phyloP scores from a whole-genome alignment of 2,329 filamentous ascomycete species.

The Gnomoniopsis sp. region DNA sequence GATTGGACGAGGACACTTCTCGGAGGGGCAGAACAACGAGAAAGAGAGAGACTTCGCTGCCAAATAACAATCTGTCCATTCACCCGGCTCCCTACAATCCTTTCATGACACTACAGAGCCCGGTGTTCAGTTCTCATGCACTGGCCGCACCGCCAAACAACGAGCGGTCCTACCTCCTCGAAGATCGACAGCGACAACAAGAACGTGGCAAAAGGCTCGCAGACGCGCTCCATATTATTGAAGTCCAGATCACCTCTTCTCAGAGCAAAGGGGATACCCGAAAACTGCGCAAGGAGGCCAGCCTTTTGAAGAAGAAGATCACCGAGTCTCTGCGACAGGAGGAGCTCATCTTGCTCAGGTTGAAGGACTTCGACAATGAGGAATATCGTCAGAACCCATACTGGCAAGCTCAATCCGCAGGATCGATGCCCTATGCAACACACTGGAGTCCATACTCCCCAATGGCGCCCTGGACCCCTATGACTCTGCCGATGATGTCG shows the following conservation, averaged over 20 bases:
- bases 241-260: constrained; percentile 24
- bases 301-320: constrained; percentile 40
- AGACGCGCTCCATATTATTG: constrained; percentile 33
- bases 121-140: constrained; percentile 34
- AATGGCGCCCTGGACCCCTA: constrained; percentile 16
- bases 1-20: background rate
- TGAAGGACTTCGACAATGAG: constrained; percentile 49
- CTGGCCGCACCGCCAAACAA: constrained; percentile 41
- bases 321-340: constrained; percentile 44
- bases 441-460: constrained; percentile 9
- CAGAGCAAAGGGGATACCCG: constrained; percentile 17
- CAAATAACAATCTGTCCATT: background rate
- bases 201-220: constrained; percentile 35
- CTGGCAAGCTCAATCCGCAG: constrained; percentile 29
- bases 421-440: constrained; percentile 1
- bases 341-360: constrained; percentile 37
- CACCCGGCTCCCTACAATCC: background rate
- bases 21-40: background rate
- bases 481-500: constrained; percentile 26
- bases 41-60: background rate
- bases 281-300: constrained; percentile 37
- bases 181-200: constrained; percentile 38
- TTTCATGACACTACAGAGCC: background rate
- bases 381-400: constrained; percentile 41
- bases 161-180: constrained; percentile 45